A percentile compares a stretch with the other conserved stretches of the same genome.
phyloP scores from a whole-genome alignment of 805 yeast species.

The Vanderwaltozyma polyspora region DNA sequence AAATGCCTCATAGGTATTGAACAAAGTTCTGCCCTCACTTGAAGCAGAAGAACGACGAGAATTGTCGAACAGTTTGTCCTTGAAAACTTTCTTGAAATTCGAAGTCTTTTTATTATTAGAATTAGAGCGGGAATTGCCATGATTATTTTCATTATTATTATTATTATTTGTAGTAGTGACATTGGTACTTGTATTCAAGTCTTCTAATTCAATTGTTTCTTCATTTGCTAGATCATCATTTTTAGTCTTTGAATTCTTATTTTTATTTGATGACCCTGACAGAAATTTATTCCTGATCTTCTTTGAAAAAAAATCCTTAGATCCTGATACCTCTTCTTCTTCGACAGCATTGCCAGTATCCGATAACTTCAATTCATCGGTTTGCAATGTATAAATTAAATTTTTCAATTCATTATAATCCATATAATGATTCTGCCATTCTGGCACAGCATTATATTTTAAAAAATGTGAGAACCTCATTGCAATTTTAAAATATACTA shows the following conservation, averaged over 20 bases:
- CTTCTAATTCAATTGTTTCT: constrained; percentile 21
- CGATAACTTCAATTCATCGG: constrained; percentile 17
- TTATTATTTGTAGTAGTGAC: neutral
- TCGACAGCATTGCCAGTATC: neutral
- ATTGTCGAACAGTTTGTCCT: constrained; percentile 9
- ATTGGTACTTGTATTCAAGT: constrained; percentile 1
- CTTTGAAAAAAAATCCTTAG: neutral
- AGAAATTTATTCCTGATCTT: neutral
- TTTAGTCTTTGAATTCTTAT: neutral
- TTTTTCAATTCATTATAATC: constrained; percentile 54
- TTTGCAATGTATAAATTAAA: constrained; percentile 43
- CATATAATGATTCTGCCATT: constrained; percentile 76
- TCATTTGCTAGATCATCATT: constrained; percentile 3
- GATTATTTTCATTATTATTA: neutral
- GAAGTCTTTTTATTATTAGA: constrained; percentile 4
- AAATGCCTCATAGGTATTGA: constrained; percentile 34
- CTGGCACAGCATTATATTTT: constrained; percentile 65
- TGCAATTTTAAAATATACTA: neutral
- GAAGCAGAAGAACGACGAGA: constrained; percentile 12
- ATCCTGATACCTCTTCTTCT: neutral
- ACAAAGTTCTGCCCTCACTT: constrained; percentile 19
- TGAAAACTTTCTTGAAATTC: constrained; percentile 8
- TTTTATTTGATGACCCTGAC: neutral
- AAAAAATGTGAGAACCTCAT: constrained; percentile 67
- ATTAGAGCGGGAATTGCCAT: neutral